phyloP scores from a whole-genome alignment of 208 protist genomes.

The Phytomonas sp. region DNA sequence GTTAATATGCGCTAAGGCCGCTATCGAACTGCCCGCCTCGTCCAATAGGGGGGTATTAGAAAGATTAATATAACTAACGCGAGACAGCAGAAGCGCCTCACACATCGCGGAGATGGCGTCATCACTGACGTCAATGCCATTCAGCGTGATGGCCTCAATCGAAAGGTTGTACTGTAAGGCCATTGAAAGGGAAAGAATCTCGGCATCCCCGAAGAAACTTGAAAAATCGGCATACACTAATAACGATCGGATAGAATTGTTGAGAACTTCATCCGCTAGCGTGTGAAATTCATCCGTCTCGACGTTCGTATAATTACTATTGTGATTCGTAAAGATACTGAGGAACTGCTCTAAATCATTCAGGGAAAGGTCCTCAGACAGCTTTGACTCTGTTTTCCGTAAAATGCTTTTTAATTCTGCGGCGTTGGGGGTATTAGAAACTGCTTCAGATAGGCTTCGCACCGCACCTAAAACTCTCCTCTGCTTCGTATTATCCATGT shows the following conservation, averaged over 20 bases:
- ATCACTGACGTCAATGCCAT: constrained; percentile 75
- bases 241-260: constrained; percentile 74
- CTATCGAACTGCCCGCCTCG: constrained; percentile 70
- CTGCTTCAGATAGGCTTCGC: constrained; percentile 47
- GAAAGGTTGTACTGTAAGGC: constrained; percentile 83
- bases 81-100: constrained; percentile 63
- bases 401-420: constrained; percentile 29
- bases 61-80: constrained; percentile 78
- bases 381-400: constrained; percentile 23
- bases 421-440: constrained; percentile 22
- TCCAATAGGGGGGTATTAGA: constrained; percentile 79
- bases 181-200: constrained; percentile 68
- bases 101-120: constrained; percentile 69
- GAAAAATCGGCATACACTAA: constrained; percentile 79
- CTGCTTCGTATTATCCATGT: constrained; percentile 3
- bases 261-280: constrained; percentile 72
- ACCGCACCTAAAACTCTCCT: constrained; percentile 66
- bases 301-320: constrained; percentile 70
- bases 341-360: constrained; percentile 50
- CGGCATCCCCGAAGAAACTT: constrained; percentile 53
- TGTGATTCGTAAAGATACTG: constrained; percentile 65
- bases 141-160: constrained; percentile 75
- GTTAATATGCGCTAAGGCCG: constrained; percentile 74
- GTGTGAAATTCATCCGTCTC: constrained; percentile 59
- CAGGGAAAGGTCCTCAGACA: constrained; percentile 31